Conservation (phyloP, 1,284 basidiomycete genomes). For the Mycosarcoma maydis region DNA sequence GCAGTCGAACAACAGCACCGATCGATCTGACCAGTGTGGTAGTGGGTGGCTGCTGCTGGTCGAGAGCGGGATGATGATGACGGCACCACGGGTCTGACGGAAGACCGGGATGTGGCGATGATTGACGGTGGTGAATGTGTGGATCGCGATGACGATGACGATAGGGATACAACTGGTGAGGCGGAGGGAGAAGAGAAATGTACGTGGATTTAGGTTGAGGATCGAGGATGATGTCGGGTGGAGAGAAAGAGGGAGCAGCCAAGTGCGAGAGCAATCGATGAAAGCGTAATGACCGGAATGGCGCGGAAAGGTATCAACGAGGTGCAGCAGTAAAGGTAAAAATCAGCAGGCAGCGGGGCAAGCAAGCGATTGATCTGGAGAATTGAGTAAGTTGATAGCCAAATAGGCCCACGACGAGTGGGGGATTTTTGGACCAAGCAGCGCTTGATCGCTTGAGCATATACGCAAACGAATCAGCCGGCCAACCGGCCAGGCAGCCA, state of each 20-base stretch:
- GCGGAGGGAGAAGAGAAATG: not conserved
- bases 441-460: too few relatives aligned
- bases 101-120: not conserved
- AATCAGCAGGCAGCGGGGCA: constrained; percentile 2
- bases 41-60: too few relatives aligned
- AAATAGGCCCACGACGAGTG: too few relatives aligned
- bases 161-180: too few relatives aligned
- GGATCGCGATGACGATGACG: not conserved
- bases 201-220: not conserved
- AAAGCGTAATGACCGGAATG: constrained; percentile 11
- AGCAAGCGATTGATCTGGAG: too few relatives aligned
- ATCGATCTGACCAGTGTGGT: too few relatives aligned
- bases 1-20: too few relatives aligned
- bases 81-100: not conserved
- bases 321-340: constrained; percentile 1
- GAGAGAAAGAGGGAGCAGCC: constrained; percentile 1
- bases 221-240: constrained; percentile 25
- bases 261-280: too few relatives aligned
- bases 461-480: not conserved
- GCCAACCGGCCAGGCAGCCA: too few relatives aligned
- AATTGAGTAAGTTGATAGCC: too few relatives aligned
- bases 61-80: constrained; percentile 1
- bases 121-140: not conserved
- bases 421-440: too few relatives aligned
- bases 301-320: constrained; percentile 11